Percentiles rank a stretch among this genome's conserved stretches.
Evolutionary conservation across 2,329 filamentous ascomycete species (phyloP).

Genomic region (Pseudogymnoascus sp.): DNA sequence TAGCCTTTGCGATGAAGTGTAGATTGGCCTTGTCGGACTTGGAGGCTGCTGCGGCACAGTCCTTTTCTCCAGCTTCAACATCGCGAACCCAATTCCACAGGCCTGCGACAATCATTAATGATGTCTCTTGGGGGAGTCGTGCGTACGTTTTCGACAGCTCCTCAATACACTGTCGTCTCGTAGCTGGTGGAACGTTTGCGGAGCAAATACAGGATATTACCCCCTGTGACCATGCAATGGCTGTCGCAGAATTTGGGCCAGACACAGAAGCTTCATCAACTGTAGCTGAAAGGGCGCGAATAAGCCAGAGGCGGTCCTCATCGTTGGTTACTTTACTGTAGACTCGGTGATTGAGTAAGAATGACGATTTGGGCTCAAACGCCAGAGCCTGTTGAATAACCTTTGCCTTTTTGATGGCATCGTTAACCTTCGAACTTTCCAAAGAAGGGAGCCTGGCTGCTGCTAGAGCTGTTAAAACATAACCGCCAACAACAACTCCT

Average conservation of each 20-base stretch:
- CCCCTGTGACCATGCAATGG: constrained; percentile 71
- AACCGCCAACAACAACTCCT: constrained; percentile 72
- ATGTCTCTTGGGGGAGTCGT: constrained; percentile 48
- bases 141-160: constrained; percentile 59
- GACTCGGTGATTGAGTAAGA: constrained; percentile 74
- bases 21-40: constrained; percentile 60
- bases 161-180: constrained; percentile 55
- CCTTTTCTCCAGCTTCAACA: constrained; percentile 65
- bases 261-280: constrained; percentile 41
- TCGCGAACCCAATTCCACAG: constrained; percentile 73
- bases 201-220: constrained; percentile 72
- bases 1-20: constrained; percentile 49
- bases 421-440: constrained; percentile 45
- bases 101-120: constrained; percentile 57
- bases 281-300: constrained; percentile 58
- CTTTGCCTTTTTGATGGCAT: constrained; percentile 52
- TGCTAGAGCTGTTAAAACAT: constrained; percentile 60
- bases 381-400: constrained; percentile 58
- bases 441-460: constrained; percentile 45
- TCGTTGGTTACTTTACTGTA: constrained; percentile 70
- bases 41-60: constrained; percentile 58
- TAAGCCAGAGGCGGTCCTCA: constrained; percentile 72
- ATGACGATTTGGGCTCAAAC: constrained; percentile 74
- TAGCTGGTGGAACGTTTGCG: constrained; percentile 47
- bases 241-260: constrained; percentile 42